phyloP scores from a whole-genome alignment of 352 stramenopile genomes.

The Phytophthora podocarpi region DNA sequence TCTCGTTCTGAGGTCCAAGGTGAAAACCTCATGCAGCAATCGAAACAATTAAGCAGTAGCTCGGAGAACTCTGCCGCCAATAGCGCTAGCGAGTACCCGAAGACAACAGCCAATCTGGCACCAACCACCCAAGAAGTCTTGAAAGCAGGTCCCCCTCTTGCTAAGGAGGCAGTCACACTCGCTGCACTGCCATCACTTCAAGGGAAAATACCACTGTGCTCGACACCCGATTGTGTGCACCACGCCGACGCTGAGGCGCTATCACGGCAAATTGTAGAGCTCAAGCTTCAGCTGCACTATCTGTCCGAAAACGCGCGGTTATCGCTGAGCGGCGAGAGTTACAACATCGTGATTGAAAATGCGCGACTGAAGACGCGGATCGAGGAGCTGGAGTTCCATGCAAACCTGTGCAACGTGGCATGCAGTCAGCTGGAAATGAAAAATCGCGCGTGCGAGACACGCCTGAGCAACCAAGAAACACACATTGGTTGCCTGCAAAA shows the following conservation, averaged over 20 bases:
- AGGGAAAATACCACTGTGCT: slow-evolving; percentile 17
- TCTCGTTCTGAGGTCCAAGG: slow-evolving; percentile 14
- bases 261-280: slow-evolving; percentile 73
- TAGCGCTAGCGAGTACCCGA: neutral
- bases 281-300: slow-evolving; percentile 81
- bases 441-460: slow-evolving; percentile 67
- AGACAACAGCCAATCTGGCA: neutral
- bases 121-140: slow-evolving; percentile 2
- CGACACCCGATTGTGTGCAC: slow-evolving; percentile 49
- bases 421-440: slow-evolving; percentile 76
- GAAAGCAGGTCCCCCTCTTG: slow-evolving; percentile 1
- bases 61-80: neutral
- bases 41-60: neutral
- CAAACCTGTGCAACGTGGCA: slow-evolving; percentile 59
- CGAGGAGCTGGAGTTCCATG: slow-evolving; percentile 75
- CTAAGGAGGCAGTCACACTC: neutral
- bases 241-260: slow-evolving; percentile 62
- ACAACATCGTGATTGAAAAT: slow-evolving; percentile 70
- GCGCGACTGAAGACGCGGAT: slow-evolving; percentile 71
- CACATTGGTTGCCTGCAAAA: slow-evolving; percentile 78
- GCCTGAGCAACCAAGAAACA: slow-evolving; percentile 74
- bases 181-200: slow-evolving; percentile 1
- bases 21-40: neutral
- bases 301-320: slow-evolving; percentile 65
- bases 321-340: slow-evolving; percentile 63